Evolutionary conservation across 176 grass and related monocot species (phyloP), one percentile per base, ranked within the genome.

Genomic region (Oryza glaberrima): DNA sequence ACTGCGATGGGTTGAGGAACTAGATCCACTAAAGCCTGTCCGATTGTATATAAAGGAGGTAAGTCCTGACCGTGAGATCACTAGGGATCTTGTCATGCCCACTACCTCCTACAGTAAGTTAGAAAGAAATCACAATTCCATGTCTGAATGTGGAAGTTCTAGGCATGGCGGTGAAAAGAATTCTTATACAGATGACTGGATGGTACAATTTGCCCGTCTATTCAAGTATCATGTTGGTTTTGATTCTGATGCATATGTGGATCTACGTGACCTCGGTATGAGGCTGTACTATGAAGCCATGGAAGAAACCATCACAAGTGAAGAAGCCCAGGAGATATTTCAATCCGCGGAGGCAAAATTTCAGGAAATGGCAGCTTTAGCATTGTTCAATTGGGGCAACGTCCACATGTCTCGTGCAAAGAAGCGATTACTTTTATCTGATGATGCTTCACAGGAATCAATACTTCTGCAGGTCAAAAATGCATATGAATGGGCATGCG

Each of bases 321-420:
- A 98, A 83, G 96, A 95, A 80, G 96, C 91, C 32, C 91, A 95
- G 73, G 85, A 92, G 86, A 92, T 95, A 75, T 94, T 92, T 80
- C 76, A 95, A 65, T 75, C 92, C 2, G 91, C 85, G 10, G 90
- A 98, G 77, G 77, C 71, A 3, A 98, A 95, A 35, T 98, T 98
- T 89, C 93, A 98, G 84, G 89, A 95, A 70, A 92, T 95, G 93
- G 88, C 85, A 17, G 96, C 96, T 30, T 38, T 98, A 30, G 91
- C 89, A 14, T 61, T 94, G 72, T 98, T 94, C 40, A 98, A 98
- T 7, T 98, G 91, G 93, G 96, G 96, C 40, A 95, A 98, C 51
- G 77, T 98, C 34, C 91, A 94, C 70, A 88, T 95, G 91, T 94
- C 93, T 66, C 87, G 87, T 47, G 96, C 96, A 54, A 90, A 90